A percentile compares a stretch with the other conserved stretches of the same genome.
These are phyloP conservation scores for Ilyonectria robusta DNA, from an alignment of 2,329 filamentous ascomycete species.

Conservation along the genomic window DNA sequence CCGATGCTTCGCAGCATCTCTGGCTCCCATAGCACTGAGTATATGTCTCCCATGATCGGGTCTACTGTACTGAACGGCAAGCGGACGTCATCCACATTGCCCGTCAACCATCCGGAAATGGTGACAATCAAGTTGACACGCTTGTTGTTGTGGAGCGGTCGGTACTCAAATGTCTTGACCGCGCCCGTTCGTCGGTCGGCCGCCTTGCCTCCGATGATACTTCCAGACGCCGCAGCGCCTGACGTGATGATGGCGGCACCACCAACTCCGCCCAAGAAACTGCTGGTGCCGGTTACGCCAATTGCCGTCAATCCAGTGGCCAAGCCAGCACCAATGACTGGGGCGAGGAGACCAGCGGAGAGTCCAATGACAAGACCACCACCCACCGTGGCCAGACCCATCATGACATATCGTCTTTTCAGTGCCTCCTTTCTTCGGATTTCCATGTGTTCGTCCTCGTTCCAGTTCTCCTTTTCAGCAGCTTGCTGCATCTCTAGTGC, in stretches of 20 bases:
- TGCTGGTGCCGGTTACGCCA: constrained; percentile 88
- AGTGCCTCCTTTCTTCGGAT: constrained; percentile 83
- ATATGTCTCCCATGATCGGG: constrained; percentile 97
- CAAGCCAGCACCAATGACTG: constrained; percentile 93
- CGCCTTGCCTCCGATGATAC: constrained; percentile 87
- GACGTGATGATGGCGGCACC: constrained; percentile 96
- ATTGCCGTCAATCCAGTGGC: constrained; percentile 97
- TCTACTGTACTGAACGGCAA: constrained; percentile 97
- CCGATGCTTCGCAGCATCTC: constrained; percentile 99
- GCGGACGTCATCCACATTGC: constrained; percentile 96
- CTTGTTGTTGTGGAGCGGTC: constrained; percentile 98
- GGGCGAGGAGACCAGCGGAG: constrained; percentile 91
- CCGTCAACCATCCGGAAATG: constrained; percentile 97
- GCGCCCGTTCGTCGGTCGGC: constrained; percentile 90
- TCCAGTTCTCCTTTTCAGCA: constrained; percentile 96
- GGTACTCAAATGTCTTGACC: constrained; percentile 97
- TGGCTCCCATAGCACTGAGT: constrained; percentile 97
- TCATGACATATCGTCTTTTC: constrained; percentile 90
- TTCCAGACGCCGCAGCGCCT: constrained; percentile 86
- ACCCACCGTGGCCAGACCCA: constrained; percentile 96
- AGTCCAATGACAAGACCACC: constrained; percentile 95
- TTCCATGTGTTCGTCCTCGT: constrained; percentile 95
- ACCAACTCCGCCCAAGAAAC: constrained; percentile 91
- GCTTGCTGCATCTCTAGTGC: constrained; percentile 98
- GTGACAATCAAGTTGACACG: constrained; percentile 96